Conservation (phyloP, 106 monocot species). For the Agapanthus africanus region DNA sequence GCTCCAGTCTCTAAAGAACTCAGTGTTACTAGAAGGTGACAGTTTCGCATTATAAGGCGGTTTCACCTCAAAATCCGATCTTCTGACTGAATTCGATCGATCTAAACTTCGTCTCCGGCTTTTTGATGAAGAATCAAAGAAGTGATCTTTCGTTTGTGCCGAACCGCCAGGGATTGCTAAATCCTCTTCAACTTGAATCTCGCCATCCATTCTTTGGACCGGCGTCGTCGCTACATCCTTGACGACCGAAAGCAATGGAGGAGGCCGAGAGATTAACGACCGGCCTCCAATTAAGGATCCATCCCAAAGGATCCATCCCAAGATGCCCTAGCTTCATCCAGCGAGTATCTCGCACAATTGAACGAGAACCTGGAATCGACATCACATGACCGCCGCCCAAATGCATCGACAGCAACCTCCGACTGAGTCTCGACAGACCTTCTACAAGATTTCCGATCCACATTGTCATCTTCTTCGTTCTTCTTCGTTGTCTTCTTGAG, state of each 20-base stretch:
- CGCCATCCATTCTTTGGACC: constrained; percentile 12
- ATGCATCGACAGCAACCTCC: constrained; percentile 13
- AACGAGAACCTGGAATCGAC: constrained; percentile 63
- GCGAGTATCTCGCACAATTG: constrained; percentile 47
- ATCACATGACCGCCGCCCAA: constrained; percentile 14
- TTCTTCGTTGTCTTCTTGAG: constrained; percentile 6
- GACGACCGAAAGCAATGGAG: constrained; percentile 56
- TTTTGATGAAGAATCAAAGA: constrained; percentile 2
- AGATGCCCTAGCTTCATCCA: constrained; percentile 63
- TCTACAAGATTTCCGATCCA: constrained; percentile 10
- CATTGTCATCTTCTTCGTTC: constrained; percentile 10
- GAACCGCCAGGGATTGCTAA: constrained; percentile 15
- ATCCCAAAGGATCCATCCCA: constrained; percentile 87
- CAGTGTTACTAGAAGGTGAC: background rate
- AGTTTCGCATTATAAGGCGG: background rate
- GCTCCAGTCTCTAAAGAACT: constrained; percentile 19
- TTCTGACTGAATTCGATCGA: constrained; percentile 7
- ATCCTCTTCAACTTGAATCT: no score
- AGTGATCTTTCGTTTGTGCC: constrained; percentile 16
- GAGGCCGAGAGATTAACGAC: constrained; percentile 24
- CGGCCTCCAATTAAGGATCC: constrained; percentile 63
- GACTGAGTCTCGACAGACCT: constrained; percentile 14
- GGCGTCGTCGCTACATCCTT: no score
- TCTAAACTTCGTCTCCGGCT: constrained; percentile 11
- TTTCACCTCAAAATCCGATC: constrained; percentile 2